Base-by-base conservation (phyloP, 2,329 filamentous ascomycete species). In the Geosmithia flava region DNA sequence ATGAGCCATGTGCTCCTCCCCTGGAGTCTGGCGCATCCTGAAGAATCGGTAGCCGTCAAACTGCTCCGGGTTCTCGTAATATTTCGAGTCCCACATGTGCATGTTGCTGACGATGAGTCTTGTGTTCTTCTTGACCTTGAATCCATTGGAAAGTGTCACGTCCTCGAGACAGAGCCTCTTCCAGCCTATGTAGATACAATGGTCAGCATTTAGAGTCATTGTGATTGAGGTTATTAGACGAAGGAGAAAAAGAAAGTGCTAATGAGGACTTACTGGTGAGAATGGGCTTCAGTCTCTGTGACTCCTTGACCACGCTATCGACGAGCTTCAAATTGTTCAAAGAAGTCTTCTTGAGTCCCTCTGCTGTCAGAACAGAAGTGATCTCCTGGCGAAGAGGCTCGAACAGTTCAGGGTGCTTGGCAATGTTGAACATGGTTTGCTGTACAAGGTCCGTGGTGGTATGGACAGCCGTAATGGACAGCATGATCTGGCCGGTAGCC, bases 391-490 rank as follows among this genome's bases (percentile, higher is more conserved):
- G 63, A 39, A 75, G 58, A 2, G 55, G 53, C 5, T 62, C 60
- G 20, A 71, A 45, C 40, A 60, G 65, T 1, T 59, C 56, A 13
- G 59, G 56, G 33, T 68, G 63, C 11, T 65, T 62, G 0, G 72
- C 74, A 20, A 76, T 54, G 10, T 51, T 27, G 2, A 51, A 30
- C 19, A 58, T 42, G 10, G 51, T 49, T 40, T 53, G 48, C 3
- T 39, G 44, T 11, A 53, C 44, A 20, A 56, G 47, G 42, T 58
- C 55, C n/a, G 67, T 65, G 0, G 75, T 75, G 2, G 74, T 78
- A 58, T 78, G 74, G 41, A 76, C 75, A 15, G 72, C 70, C 2
- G 72, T 74, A 46, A 75, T 68, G 3, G 65, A 62, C 33, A 61
- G 58, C 7, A 19, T 20, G 13, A 58, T 43, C 51, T 58, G 55